Evolutionary conservation across 139 green algal genomes (phyloP), one percentile per base, ranked within the genome.

Genomic region (Spirogloea muscicola): DNA sequence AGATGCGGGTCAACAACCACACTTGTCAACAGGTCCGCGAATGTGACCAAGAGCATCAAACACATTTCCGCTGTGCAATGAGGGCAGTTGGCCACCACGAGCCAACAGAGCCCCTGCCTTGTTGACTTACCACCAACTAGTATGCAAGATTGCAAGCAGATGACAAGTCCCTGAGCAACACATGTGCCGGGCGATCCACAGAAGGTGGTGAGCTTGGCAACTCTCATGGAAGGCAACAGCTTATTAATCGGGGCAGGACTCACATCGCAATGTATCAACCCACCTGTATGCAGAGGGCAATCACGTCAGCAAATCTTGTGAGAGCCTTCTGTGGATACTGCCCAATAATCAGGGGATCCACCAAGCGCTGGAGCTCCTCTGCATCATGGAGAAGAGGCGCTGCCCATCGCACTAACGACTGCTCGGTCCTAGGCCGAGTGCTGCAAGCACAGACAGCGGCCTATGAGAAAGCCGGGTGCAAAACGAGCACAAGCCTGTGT

Each of bases 271-370:
- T n/a, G n/a, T n/a, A n/a, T n/a, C n/a, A n/a, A 41, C 67, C 31
- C 34, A 76, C 67, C 67, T 76, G 67, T 40, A 76, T 76, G 69
- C 69, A 77, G 33, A 38, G 43, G 1, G 55, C 69, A 27, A 77
- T 70, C 10, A 77, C 37, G 13, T 77, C 69, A 48, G 69, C 69
- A n/a, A 77, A 77, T 0, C 49, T 27, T 16, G 52, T 39, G 41
- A 77, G 48, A 13, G 18, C 3, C 16, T 72, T n/a, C 34, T 58
- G 37, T 25, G 69, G 69, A 3, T 21, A 40, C 1, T 38, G 34
- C 3, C 57, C 69, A 0, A 38, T 25, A 6, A 77, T 40, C 57
- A 59, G 31, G 16, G 52, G 21, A 37, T 77, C 69, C 27, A 77
- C n/a, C 61, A 77, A 70, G 16, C 9, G 16, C 43, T 71, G n/a